Evolutionary conservation across 768 basidiomycete species (phyloP).

Genomic region (Phylloporus sp.): DNA sequence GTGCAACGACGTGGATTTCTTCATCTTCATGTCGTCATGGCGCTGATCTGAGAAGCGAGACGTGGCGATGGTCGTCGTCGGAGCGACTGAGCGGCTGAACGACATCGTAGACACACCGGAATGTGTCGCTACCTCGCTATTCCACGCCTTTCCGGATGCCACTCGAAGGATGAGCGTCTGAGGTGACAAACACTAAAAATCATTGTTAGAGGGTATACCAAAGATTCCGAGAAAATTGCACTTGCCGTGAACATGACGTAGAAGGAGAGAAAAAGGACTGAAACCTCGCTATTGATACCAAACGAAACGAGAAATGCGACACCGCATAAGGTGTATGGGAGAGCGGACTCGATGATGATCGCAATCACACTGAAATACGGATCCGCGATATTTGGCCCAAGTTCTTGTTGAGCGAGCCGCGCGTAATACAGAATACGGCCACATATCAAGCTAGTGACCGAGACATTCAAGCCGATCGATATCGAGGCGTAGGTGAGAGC

Average conservation of each 20-base stretch:
- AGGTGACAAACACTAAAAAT: slow-evolving; percentile 9
- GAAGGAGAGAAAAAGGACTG: slow-evolving; percentile 11
- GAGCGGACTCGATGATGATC: slow-evolving; percentile 6
- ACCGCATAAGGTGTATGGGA: slow-evolving; percentile 12
- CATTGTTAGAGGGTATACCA: neutral
- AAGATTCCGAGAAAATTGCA: neutral
- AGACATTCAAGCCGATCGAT: slow-evolving; percentile 10
- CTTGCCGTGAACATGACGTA: slow-evolving; percentile 14
- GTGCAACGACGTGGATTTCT: neutral
- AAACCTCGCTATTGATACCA: slow-evolving; percentile 6
- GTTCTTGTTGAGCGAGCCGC: neutral
- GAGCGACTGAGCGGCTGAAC: neutral
- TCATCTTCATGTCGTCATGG: neutral
- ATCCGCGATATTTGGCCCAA: neutral
- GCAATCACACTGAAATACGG: slow-evolving; percentile 4
- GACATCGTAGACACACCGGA: neutral
- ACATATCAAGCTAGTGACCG: slow-evolving; percentile 10
- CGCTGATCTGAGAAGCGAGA: neutral
- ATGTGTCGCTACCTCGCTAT: neutral
- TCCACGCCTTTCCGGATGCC: slow-evolving; percentile 9
- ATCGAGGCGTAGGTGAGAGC: slow-evolving; percentile 9
- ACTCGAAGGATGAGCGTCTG: slow-evolving; percentile 17
- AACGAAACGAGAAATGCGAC: slow-evolving; percentile 11
- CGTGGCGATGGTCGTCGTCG: neutral
- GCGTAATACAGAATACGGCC: slow-evolving; percentile 11